Conservation (phyloP, 768 basidiomycete species). For the Tubosaeta brunneosetosa region DNA sequence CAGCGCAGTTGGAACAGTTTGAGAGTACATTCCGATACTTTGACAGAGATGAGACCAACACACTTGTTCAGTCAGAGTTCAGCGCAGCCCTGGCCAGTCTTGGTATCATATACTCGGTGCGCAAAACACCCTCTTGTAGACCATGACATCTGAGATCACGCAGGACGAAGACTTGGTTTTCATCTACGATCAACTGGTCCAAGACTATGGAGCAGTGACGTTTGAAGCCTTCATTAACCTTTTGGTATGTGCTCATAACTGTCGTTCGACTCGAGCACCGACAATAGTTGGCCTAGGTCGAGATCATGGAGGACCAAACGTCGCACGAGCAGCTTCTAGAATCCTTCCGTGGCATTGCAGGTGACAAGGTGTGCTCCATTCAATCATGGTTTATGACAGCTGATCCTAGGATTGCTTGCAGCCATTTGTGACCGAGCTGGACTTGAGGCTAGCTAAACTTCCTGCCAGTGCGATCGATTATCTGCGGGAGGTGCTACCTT, state of each 20-base stretch:
- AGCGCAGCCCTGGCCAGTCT: conserved; percentile 92
- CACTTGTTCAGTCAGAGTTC: conserved; percentile 79
- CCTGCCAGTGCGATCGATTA: conserved; percentile 75
- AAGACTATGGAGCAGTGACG: conserved; percentile 82
- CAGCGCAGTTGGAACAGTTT: conserved; percentile 93
- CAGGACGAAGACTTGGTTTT: conserved; percentile 85
- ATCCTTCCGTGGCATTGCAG: conserved; percentile 88
- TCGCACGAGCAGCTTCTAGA: conserved; percentile 89
- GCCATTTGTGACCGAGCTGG: conserved; percentile 92
- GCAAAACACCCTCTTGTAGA: conserved; percentile 13
- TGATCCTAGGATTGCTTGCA: conserved; percentile 30
- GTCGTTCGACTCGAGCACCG: not conserved
- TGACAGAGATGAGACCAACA: conserved; percentile 89
- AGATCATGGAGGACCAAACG: conserved; percentile 93
- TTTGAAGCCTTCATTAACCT: conserved; percentile 95
- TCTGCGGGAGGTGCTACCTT: conserved; percentile 78
- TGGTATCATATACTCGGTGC: conserved; percentile 85
- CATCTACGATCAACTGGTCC: conserved; percentile 74
- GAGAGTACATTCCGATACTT: conserved; percentile 98
- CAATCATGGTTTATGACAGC: not conserved
- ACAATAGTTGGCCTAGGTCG: conserved; percentile 53
- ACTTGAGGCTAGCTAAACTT: conserved; percentile 79
- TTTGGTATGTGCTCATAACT: conserved; percentile 49
- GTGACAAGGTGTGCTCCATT: conserved; percentile 64
- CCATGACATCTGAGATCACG: not conserved